Base-by-base conservation (phyloP, 2,329 filamentous ascomycete genomes). In the Scopulariopsis brevicaulis region DNA sequence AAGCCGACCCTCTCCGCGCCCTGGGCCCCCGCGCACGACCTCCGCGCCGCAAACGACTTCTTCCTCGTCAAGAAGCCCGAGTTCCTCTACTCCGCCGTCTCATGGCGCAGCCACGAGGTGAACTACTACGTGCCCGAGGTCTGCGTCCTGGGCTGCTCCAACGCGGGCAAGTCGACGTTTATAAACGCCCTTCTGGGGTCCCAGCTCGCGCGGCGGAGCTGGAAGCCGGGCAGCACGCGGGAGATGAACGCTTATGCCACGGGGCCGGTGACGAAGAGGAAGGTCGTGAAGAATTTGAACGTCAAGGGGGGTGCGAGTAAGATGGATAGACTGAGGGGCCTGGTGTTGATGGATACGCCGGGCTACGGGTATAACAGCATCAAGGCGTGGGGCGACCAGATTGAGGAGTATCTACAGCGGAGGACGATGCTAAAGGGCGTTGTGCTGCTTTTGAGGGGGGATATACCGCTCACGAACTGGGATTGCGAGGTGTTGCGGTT, bases 81-180 rank as follows among this genome's bases (percentile, higher is more conserved):
- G 3, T 76, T 80, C 61, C 72, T 83, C 62, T 81, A 80, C 71
- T 77, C 77, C 18, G 77, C 77, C 20, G 73, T 73, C 43, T 64
- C 67, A 52, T 75, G 81, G 61, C 72, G 75, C 57, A 66, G 79
- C 64, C 73, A 83, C 60, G 73, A 72, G 34, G 66, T 73, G 64
- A 83, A 83, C 67, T 74, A 74, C 25, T 72, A 73, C 61, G 70
- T 77, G 4, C 81, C 81, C 52, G 81, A 84, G 62, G 81, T 96
- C 55, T 87, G 89, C 67, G 80, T 96, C 53, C 83, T 95, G 43
- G 90, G 90, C 51, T 90, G 92, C 65, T 91, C 90, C 63, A 96
- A 96, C 67, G 90, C 91, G 50, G 90, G 90, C 66, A 96, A 96
- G 70, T 94, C 89, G 1, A 90, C 89, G 18, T 87, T 95, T 63